Conservation (phyloP, 306 rosid genomes). For the Lithocarpus polystachyus region DNA sequence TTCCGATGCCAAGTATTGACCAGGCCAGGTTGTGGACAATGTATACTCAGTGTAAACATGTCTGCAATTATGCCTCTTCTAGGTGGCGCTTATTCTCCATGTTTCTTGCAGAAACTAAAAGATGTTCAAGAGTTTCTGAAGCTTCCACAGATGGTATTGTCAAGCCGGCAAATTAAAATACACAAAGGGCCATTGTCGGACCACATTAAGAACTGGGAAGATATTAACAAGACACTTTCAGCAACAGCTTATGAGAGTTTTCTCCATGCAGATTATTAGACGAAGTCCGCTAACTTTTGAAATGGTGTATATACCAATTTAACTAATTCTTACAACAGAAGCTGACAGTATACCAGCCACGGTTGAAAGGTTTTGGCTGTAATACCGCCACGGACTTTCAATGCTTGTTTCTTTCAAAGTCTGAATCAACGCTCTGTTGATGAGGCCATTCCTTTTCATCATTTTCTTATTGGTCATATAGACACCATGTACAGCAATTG, state of each 20-base stretch:
- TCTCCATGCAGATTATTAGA: constrained; percentile 61
- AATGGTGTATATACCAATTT: constrained; percentile 53
- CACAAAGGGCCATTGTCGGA: constrained; percentile 74
- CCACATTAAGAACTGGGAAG: constrained; percentile 83
- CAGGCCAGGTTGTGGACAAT: no score
- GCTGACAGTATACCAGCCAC: constrained; percentile 6
- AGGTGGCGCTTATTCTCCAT: neutral
- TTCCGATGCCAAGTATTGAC: no score
- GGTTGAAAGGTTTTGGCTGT: constrained; percentile 18
- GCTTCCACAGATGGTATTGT: constrained; percentile 61
- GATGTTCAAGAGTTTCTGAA: constrained; percentile 73
- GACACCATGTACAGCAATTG: constrained; percentile 40
- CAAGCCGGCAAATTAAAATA: constrained; percentile 84
- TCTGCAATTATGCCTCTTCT: neutral
- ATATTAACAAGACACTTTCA: constrained; percentile 45
- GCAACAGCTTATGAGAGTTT: constrained; percentile 79
- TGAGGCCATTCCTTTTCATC: constrained; percentile 9
- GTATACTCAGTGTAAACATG: neutral
- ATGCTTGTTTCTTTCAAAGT: constrained; percentile 11
- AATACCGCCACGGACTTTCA: constrained; percentile 6
- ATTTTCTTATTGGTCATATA: neutral
- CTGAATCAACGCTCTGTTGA: constrained; percentile 36
- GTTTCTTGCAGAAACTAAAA: constrained; percentile 61
- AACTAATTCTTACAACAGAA: constrained; percentile 29
- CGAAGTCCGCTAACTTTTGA: constrained; percentile 26